Percentiles rank a stretch among this genome's conserved stretches.
Conservation (phyloP, 176 grass and related monocot genomes). For the Carex littledalei region DNA sequence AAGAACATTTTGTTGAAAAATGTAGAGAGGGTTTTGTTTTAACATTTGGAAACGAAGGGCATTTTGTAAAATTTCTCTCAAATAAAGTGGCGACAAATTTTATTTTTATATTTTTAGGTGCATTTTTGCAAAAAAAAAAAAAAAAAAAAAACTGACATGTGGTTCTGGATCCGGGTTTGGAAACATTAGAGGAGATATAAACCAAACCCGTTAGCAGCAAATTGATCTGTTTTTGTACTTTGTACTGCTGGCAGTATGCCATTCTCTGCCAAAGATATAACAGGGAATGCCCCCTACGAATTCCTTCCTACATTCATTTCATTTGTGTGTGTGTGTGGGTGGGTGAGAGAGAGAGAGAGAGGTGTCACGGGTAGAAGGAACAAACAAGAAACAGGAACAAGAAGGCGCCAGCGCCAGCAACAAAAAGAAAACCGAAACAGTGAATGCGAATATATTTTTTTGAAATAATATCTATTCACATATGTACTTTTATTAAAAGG, state of each 20-base stretch:
- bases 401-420: constrained; percentile 3
- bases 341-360: neutral
- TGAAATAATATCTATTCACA: neutral
- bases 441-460: neutral
- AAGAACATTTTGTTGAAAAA: neutral
- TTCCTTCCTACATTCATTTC: neutral
- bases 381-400: constrained; percentile 20
- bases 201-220: neutral
- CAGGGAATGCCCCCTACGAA: neutral
- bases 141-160: neutral
- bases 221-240: neutral
- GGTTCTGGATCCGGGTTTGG: neutral
- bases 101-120: neutral
- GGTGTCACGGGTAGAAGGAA: neutral
- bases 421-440: constrained; percentile 3
- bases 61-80: too few species aligned
- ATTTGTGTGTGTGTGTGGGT: neutral
- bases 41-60: too few species aligned
- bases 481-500: neutral
- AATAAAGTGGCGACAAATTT: neutral
- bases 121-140: too few species aligned
- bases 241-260: neutral
- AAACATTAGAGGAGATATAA: too few species aligned
- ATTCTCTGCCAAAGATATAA: neutral
- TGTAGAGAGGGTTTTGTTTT: too few species aligned